Base-by-base conservation (phyloP, 352 stramenopile species). In the Plasmopara viticola region DNA sequence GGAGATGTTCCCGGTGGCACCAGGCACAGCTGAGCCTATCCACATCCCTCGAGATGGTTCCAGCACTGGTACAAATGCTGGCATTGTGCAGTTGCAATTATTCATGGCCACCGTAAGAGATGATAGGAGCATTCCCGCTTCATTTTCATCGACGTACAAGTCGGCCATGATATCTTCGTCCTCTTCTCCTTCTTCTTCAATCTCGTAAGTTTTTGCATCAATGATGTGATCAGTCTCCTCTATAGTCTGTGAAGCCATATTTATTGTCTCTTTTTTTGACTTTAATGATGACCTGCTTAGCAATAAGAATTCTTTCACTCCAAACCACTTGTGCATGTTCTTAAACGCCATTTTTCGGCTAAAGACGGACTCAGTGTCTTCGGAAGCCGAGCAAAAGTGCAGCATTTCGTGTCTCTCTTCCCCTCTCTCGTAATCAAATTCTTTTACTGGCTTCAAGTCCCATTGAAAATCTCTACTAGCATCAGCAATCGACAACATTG, bases 41-140 rank as follows among this genome's bases (percentile, higher is more conserved):
- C 70, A 90, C 33, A 62, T 74, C 13, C 76, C 73, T n/a, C 61
- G 52, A n/a, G 66, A 71, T 2, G 75, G 61, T 43, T 85, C 68
- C 42, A 74, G 63, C 17, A 88, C 61, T 0, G 75, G 78, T 20
- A 90, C 79, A 45, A 93, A 90, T 13, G 67, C 79, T 2, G 83
- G 83, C 13, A 93, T 71, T 15, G 83, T 89, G 52, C 83, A 93
- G 53, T 90, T 90, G 50, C 76, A 89, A 52, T 87, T 89, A 46
- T 74, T 78, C 35, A 93, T 50, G 14, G 83, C 83, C 46, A 93
- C 71, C 31, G 70, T 82, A 5, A 93, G 56, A 18, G 79, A 74
- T 13, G 79, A 90, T 7, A 93, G 55, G 45, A 93, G 33, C 54
- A 88, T 58, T 1, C 73, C 64, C 0, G 74, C 64, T 46, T 90